phyloP scores from a whole-genome alignment of 2,329 filamentous ascomycete genomes.

The Chrysoporthe cubensis region DNA sequence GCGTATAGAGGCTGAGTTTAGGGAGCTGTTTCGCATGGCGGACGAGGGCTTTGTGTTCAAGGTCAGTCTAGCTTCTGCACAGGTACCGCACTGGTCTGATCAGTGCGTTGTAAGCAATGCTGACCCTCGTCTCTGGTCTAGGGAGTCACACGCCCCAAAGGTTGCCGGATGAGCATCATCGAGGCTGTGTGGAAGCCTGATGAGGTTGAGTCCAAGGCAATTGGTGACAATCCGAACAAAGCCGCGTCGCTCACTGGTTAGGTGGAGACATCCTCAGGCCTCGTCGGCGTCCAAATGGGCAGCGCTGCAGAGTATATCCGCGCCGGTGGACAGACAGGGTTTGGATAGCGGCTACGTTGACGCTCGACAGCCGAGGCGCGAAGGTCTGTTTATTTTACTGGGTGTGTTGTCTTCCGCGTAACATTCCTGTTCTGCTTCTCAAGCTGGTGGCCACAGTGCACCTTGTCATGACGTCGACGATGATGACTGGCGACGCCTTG shows the following conservation, averaged over 20 bases:
- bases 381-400: not conserved
- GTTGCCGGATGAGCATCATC: constrained; percentile 42
- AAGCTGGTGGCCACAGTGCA: not conserved
- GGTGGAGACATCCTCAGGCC: not conserved
- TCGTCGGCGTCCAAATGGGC: too few species aligned
- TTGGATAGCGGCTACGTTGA: too few species aligned
- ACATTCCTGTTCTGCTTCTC: not conserved
- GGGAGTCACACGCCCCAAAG: constrained; percentile 36
- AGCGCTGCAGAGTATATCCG: too few species aligned
- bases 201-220: not conserved
- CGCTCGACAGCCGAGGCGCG: not conserved
- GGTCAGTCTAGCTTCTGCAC: constrained; percentile 29
- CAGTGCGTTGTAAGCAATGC: not conserved
- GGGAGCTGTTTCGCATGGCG: constrained; percentile 44
- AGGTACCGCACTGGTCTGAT: too few species aligned
- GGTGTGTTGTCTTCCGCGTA: not conserved
- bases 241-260: not conserved
- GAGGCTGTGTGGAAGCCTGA: constrained; percentile 40
- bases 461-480: not conserved
- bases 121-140: constrained; percentile 13
- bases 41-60: constrained; percentile 44
- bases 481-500: not conserved
- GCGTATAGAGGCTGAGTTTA: constrained; percentile 48
- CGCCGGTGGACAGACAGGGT: too few species aligned
- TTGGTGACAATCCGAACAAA: not conserved